A percentile compares a stretch with the other conserved stretches of the same genome.
Conservation (phyloP, 139 green algal genomes). For the Coelastrella sp. region DNA sequence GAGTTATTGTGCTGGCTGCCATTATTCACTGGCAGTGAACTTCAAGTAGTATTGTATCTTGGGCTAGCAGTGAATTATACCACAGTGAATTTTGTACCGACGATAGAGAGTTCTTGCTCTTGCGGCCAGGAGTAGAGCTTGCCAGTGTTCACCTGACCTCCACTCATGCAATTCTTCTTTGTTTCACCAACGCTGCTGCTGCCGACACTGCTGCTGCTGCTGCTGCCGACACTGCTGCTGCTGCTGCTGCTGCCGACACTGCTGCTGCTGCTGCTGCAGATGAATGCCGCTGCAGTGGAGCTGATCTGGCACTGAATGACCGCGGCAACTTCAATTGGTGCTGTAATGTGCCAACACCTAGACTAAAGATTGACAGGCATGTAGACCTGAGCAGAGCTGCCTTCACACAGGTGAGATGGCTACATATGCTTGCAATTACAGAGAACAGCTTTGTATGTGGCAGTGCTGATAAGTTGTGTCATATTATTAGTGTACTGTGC, state of each 20-base stretch:
- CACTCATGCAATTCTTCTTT: not conserved
- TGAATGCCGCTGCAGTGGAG: conserved; percentile 34
- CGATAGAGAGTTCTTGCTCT: no score
- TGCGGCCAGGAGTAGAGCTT: not conserved
- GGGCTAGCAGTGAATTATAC: no score
- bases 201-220: not conserved
- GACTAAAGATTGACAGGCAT: conserved; percentile 8
- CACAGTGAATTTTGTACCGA: no score
- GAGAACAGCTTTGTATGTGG: not conserved
- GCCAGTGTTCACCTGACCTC: not conserved
- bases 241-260: conserved; percentile 2
- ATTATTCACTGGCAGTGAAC: no score
- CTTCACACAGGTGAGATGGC: conserved; percentile 5
- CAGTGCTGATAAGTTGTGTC: not conserved
- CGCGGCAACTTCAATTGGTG: conserved; percentile 47
- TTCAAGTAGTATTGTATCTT: no score
- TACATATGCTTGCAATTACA: not conserved
- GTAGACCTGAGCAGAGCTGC: conserved; percentile 9
- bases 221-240: not conserved
- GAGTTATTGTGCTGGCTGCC: no score
- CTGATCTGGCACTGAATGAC: not conserved
- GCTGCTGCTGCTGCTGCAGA: conserved; percentile 13
- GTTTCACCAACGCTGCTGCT: not conserved
- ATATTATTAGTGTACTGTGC: not conserved
- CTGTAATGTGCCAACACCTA: conserved; percentile 27